Evolutionary conservation across 2,329 filamentous ascomycete genomes (phyloP), one percentile per base, ranked within the genome.

Genomic region (Aspergillus brasiliensis): DNA sequence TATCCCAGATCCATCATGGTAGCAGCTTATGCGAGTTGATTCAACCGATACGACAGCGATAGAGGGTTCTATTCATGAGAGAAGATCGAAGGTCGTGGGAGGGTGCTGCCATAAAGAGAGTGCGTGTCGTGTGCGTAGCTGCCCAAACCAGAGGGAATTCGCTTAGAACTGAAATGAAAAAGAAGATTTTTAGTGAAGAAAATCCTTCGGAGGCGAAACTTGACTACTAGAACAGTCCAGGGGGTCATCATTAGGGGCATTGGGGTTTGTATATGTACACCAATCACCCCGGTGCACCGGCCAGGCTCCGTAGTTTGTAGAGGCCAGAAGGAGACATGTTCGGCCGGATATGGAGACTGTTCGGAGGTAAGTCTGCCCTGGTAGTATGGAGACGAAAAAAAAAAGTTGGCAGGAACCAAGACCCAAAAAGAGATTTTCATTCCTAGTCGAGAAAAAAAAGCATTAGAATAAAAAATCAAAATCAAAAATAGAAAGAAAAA

Each of bases 321-420:
- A 44, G 51, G 3, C 51, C 38, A 34, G 38, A 48, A 57, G 40
- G 46, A 37, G 38, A 28, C 21, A 57, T 57, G 37, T 61, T 61
- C 59, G 51, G 57, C 57, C 57, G 57, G 57, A 56, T 51, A 49
- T 55, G 51, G 57, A 59, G 57, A 56, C 51, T 28, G 51, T 59
- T 59, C 57, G 57, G 57, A 34, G 42, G 38, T 54, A 28, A 11
- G 40, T 44, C 19, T 28, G 52, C 25, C 52, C 17, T 55, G 51
- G 51, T 38, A 10, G 40, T 44, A 44, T 55, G 37, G 38, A 55
- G 37, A 31, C 49, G 21, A 52, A 46, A 54, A 54, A 52, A 46
- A 54, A 54, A 55, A 55, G 25, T 55, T 55, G 38, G 52, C 52
- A 55, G 15, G 28, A 42, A 19, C 40, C 40, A 15, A 31, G 13